phyloP scores from a whole-genome alignment of 345 rosid genomes.

The Hirschfeldia incana region DNA sequence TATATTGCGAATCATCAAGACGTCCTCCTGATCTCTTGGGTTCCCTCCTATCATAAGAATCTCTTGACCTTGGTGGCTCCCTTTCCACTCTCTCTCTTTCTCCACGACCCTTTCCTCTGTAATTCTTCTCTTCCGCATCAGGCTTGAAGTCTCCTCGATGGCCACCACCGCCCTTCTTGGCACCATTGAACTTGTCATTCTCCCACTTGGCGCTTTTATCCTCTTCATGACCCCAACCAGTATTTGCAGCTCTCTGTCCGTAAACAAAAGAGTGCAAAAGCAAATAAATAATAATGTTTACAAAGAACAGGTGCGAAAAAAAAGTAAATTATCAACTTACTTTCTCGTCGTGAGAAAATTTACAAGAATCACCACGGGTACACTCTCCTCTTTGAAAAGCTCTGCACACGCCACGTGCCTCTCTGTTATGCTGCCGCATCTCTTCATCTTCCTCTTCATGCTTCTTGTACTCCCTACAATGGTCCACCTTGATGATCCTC shows the following conservation, averaged over 20 bases:
- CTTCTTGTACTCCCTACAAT: conserved; percentile 67
- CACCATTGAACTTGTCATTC: conserved; percentile 65
- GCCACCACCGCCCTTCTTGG: conserved; percentile 21
- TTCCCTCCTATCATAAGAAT: conserved; percentile 38
- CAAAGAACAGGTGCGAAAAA: no score
- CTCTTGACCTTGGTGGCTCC: conserved; percentile 37
- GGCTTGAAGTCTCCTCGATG: conserved; percentile 37
- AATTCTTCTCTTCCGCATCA: conserved; percentile 30
- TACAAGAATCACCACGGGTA: conserved; percentile 81
- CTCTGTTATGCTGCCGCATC: conserved; percentile 60
- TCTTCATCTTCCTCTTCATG: conserved; percentile 92
- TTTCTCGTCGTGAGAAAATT: conserved; percentile 84
- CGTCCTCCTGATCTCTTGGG: conserved; percentile 42
- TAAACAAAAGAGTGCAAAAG: conserved; percentile 11
- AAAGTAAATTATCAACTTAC: conserved; percentile 39
- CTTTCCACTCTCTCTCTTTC: conserved; percentile 42
- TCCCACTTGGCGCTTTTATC: conserved; percentile 70
- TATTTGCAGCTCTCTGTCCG: conserved; percentile 80
- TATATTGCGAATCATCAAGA: conserved; percentile 41
- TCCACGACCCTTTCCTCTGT: conserved; percentile 36
- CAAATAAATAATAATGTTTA: background rate
- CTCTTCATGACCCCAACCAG: conserved; percentile 77
- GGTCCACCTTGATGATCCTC: conserved; percentile 72
- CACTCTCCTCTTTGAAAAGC: conserved; percentile 96
- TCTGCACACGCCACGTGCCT: conserved; percentile 86